Evolutionary conservation across 2,329 filamentous ascomycete species (phyloP).

Genomic region (Cladophialophora yegresii): DNA sequence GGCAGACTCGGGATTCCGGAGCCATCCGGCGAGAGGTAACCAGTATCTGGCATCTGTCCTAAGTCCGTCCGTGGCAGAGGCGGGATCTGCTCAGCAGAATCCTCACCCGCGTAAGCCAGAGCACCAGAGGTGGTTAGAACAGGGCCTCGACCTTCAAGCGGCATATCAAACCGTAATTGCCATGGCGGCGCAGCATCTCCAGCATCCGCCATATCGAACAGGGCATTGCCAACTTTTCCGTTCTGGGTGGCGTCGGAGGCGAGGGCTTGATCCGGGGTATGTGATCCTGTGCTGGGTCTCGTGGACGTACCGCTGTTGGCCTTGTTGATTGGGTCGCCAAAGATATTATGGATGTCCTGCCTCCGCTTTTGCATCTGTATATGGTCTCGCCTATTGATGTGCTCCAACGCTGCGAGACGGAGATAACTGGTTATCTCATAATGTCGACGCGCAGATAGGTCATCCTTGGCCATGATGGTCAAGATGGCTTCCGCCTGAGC

Average conservation of each 20-base stretch:
- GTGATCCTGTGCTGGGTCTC: conserved; percentile 18
- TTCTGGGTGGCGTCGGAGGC: conserved; percentile 5
- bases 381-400: conserved; percentile 43
- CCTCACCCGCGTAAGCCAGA: conserved; percentile 31
- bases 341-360: conserved; percentile 47
- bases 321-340: conserved; percentile 40
- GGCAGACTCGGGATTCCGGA: conserved; percentile 34
- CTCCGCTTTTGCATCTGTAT: conserved; percentile 46
- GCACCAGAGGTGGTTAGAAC: conserved; percentile 36
- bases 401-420: conserved; percentile 44
- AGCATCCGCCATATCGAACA: conserved; percentile 24
- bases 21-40: conserved; percentile 29
- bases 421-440: conserved; percentile 46
- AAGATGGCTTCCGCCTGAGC: conserved; percentile 35
- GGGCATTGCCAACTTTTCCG: conserved; percentile 4
- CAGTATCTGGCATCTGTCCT: conserved; percentile 22
- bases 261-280: conserved; percentile 18
- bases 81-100: conserved; percentile 18
- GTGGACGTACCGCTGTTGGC: conserved; percentile 15
- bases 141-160: conserved; percentile 32
- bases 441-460: conserved; percentile 33
- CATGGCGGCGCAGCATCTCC: conserved; percentile 26
- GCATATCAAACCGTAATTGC: conserved; percentile 34
- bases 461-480: conserved; percentile 34
- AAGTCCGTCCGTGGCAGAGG: conserved; percentile 27